A percentile compares a stretch with the other conserved stretches of the same genome.
These are phyloP conservation scores for Drosera capensis DNA, from an alignment of 148 eudicot species.

Conservation along the genomic window DNA sequence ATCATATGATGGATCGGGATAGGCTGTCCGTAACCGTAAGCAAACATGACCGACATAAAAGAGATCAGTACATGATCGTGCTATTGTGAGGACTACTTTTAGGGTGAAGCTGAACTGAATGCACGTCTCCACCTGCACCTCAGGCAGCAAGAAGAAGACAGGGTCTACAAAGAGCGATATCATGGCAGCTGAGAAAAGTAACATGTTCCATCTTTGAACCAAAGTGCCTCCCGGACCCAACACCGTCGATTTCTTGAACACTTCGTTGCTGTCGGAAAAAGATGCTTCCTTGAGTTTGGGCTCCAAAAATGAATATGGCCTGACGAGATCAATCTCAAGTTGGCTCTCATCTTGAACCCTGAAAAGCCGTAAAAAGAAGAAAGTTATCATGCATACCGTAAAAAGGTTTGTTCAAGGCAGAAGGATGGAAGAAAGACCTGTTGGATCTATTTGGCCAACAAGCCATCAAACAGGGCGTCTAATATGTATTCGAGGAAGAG, in stretches of 20 bases:
- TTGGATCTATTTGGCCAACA: not conserved
- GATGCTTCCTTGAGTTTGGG: not conserved
- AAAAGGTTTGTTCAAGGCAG: not conserved
- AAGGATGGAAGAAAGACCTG: not conserved
- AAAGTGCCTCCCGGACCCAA: constrained; percentile 10
- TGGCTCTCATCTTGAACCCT: not conserved
- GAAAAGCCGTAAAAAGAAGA: not conserved
- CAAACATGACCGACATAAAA: constrained; percentile 8
- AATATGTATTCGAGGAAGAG: no score
- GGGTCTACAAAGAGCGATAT: constrained; percentile 13
- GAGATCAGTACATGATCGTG: constrained; percentile 5
- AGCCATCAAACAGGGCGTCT: no score
- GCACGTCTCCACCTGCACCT: constrained; percentile 7
- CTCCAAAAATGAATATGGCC: not conserved
- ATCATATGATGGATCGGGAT: constrained; percentile 14
- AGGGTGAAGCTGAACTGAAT: constrained; percentile 1
- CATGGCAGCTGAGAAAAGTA: constrained; percentile 7
- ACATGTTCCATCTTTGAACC: constrained; percentile 10
- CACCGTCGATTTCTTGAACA: not conserved
- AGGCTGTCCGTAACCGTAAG: constrained; percentile 14
- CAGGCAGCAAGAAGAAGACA: constrained; percentile 10
- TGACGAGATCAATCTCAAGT: not conserved
- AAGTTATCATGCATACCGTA: not conserved
- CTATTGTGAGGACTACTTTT: constrained; percentile 5
- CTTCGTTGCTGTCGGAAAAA: not conserved